Conservation (phyloP, 2,329 filamentous ascomycete species). For the Kalaharituber pfeilii region DNA sequence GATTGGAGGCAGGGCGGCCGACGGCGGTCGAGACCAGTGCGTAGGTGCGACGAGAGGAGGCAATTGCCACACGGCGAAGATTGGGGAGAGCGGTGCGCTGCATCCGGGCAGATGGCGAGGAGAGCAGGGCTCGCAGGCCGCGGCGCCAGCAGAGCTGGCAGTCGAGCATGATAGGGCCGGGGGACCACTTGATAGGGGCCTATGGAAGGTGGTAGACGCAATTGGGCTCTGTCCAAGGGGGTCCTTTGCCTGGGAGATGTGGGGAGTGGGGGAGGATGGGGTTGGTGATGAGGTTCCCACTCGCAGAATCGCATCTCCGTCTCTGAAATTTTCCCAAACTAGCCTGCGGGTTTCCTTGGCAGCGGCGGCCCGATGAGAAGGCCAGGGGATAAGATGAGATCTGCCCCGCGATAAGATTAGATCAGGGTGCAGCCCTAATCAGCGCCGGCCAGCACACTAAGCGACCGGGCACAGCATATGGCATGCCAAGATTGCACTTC, state of each 20-base stretch:
- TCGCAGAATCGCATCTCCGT: too few relatives aligned
- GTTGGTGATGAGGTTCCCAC: not conserved
- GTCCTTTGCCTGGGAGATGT: not conserved
- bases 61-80: not conserved
- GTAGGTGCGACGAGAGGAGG: not conserved
- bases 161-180: constrained; percentile 4
- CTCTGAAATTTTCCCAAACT: too few relatives aligned
- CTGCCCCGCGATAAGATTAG: not conserved
- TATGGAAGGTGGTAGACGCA: not conserved
- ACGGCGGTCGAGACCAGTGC: not conserved
- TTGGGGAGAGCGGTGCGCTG: not conserved
- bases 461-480: not conserved
- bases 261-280: not conserved
- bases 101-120: not conserved
- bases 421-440: not conserved
- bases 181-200: too few relatives aligned
- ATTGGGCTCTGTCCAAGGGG: not conserved
- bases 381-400: not conserved
- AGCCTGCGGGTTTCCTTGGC: too few relatives aligned
- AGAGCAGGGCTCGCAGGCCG: not conserved
- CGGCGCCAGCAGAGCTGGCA: constrained; percentile 9
- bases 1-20: not conserved
- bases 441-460: not conserved
- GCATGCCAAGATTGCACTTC: not conserved
- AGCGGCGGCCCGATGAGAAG: too few relatives aligned